Evolutionary conservation across 2,329 filamentous ascomycete species (phyloP), one percentile per base, ranked within the genome.

Genomic region (Ceratocystis lukuohia): DNA sequence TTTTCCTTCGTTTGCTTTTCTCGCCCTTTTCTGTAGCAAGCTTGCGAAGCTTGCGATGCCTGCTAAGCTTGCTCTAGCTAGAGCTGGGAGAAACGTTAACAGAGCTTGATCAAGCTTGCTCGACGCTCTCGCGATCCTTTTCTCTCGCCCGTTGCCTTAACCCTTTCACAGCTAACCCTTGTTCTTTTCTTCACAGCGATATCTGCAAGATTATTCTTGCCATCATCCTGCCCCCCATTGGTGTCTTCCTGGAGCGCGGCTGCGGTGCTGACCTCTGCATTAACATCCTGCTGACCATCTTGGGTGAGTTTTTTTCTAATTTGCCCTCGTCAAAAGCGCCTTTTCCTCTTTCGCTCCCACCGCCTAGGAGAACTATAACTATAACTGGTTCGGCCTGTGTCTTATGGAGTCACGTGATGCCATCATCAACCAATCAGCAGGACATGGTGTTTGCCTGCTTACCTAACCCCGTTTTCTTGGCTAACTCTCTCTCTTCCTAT

Each of bases 181-280:
- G 4, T 48, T 64, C 62, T 64, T n/a, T 22, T n/a, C 37, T 15
- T 25, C 62, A 41, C 56, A 78, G 76, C 72, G 82, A 85, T 70
- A 84, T 85, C 71, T 82, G 80, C 82, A 85, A 85, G 78, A 84
- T 85, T 81, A 83, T 96, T 78, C 83, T 96, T 79, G 91, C 91
- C 81, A 81, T 96, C 81, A 80, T 96, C 79, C 85, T 96, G 70
- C 91, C 91, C 67, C 91, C 91, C 75, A 79, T 96, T 66, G 91
- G 91, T 80, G 91, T 96, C 76, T 94, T 96, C 84, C 88, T 96
- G 71, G 91, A 96, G 87, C 86, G 88, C 72, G 91, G 91, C 73
- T 96, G 91, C 79, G 87, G 87, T 75, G 85, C 87, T 71, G 89
- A 96, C 75, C 81, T 96, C 74, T 81, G 93, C 77, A 95, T 96